Conservation (phyloP, 306 rosid species). For the Glycine soja region DNA sequence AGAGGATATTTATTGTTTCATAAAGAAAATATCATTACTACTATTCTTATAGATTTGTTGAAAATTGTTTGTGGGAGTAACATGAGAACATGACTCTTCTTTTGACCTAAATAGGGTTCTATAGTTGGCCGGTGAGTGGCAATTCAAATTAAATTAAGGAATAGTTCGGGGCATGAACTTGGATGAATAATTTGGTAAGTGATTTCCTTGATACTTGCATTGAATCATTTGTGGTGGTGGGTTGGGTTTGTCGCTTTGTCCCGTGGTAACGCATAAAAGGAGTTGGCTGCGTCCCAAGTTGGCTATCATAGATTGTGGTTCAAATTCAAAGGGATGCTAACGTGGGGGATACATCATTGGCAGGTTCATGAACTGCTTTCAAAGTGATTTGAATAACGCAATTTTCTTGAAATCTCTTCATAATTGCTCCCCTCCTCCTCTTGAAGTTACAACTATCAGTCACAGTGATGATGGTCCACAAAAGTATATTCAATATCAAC, state of each 20-base stretch:
- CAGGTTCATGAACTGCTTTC: slow-evolving; percentile 41
- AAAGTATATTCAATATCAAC: background rate
- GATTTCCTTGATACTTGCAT: background rate
- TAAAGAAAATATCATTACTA: background rate
- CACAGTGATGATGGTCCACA: background rate
- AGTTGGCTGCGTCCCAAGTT: slow-evolving; percentile 46
- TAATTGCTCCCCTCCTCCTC: background rate
- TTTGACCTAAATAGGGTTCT: background rate
- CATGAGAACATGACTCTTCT: background rate
- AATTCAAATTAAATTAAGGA: background rate
- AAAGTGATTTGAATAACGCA: background rate
- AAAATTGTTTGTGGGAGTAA: background rate
- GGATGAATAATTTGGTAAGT: slow-evolving; percentile 26
- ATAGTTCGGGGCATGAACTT: slow-evolving; percentile 5
- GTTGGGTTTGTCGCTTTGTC: slow-evolving; percentile 48
- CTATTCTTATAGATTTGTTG: background rate
- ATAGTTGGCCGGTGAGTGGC: background rate
- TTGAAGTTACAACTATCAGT: background rate
- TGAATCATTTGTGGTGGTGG: background rate
- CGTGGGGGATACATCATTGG: slow-evolving; percentile 35
- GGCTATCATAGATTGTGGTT: slow-evolving; percentile 45
- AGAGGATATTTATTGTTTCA: no score
- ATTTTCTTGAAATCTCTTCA: background rate
- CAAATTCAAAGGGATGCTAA: slow-evolving; percentile 9
- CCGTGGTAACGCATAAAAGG: slow-evolving; percentile 41